These are phyloP conservation scores for Berkeleyomyces basicola DNA, from an alignment of 2,329 filamentous ascomycete species.

Conservation along the genomic window DNA sequence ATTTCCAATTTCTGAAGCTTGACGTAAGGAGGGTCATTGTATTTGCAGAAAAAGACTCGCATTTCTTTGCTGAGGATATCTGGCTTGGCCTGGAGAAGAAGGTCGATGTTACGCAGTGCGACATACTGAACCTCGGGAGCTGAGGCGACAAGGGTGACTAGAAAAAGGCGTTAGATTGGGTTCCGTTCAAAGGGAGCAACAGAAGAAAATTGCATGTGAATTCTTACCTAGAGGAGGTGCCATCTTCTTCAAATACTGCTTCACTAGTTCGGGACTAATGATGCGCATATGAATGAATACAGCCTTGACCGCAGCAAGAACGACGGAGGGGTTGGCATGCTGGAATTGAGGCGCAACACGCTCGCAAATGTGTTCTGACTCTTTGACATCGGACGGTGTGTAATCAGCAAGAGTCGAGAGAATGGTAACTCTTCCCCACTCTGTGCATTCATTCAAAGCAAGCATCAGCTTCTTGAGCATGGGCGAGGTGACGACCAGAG, in stretches of 20 bases:
- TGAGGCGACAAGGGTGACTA: slow-evolving; percentile 88
- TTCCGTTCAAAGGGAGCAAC: not conserved
- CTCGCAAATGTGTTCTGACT: slow-evolving; percentile 96
- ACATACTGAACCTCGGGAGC: slow-evolving; percentile 97
- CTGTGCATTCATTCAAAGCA: slow-evolving; percentile 93
- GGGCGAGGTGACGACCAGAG: slow-evolving; percentile 63
- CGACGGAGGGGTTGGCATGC: slow-evolving; percentile 93
- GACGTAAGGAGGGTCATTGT: slow-evolving; percentile 94
- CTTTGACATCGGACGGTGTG: slow-evolving; percentile 71
- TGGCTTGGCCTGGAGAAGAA: slow-evolving; percentile 86
- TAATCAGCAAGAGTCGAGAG: slow-evolving; percentile 81
- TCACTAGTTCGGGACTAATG: slow-evolving; percentile 59
- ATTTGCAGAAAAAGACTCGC: slow-evolving; percentile 98
- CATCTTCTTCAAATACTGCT: slow-evolving; percentile 95
- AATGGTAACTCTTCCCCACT: slow-evolving; percentile 94
- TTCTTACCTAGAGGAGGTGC: slow-evolving; percentile 74
- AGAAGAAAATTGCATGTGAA: not conserved
- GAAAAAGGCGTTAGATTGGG: not conserved
- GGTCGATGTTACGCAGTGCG: slow-evolving; percentile 85
- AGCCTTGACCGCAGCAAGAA: slow-evolving; percentile 91
- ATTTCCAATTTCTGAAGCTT: slow-evolving; percentile 97
- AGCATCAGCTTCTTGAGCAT: slow-evolving; percentile 91
- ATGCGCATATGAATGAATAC: slow-evolving; percentile 93
- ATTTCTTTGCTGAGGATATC: slow-evolving; percentile 96
- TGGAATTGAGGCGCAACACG: slow-evolving; percentile 92